Evolutionary conservation across 352 stramenopile genomes (phyloP), one percentile per base, ranked within the genome.

Genomic region (Phytopythium mirpurense): DNA sequence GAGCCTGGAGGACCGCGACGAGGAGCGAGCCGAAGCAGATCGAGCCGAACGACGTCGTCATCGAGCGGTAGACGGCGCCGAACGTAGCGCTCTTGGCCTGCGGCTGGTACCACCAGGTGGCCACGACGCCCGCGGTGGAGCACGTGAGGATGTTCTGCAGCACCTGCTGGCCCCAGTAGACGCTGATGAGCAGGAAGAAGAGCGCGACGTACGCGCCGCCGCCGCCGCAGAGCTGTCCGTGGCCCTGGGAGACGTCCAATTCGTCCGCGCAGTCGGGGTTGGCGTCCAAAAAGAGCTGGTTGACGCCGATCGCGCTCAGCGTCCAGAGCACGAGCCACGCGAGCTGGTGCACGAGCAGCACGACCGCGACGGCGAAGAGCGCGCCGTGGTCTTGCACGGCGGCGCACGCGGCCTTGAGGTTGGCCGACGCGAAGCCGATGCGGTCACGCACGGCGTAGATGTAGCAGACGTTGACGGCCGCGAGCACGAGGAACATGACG

Each of bases 21-120:
- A 96, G 83, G 36, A 97, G 74, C 51, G 87, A 96, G 19, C 88
- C 88, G 49, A 96, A 91, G 74, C 83, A 98, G 59, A 98, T 98
- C 31, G 75, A 95, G 45, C 95, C 95, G 26, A 98, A 72, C 56
- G 92, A 88, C 42, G 88, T 78, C 32, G 91, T 98, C 50, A 89
- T 67, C 0, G 91, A 81, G 24, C 90, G 83, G 26, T 85, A 54
- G 65, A 70, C 89, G 12, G 96, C 78, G 7, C 83, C 72, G 35
- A 89, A 57, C 29, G 80, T 90, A 5, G 90, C 72, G 54, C 83
- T 84, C 59, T 90, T 82, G n/a, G n/a, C n/a, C n/a, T n/a, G n/a
- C n/a, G n/a, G n/a, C n/a, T n/a, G n/a, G n/a, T n/a, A n/a, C n/a
- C n/a, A n/a, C 95, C 95, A 98, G 16, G 86, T 88, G 18, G 77